Evolutionary conservation across 768 basidiomycete species (phyloP).

Genomic region (Filobasidium wieringae): DNA sequence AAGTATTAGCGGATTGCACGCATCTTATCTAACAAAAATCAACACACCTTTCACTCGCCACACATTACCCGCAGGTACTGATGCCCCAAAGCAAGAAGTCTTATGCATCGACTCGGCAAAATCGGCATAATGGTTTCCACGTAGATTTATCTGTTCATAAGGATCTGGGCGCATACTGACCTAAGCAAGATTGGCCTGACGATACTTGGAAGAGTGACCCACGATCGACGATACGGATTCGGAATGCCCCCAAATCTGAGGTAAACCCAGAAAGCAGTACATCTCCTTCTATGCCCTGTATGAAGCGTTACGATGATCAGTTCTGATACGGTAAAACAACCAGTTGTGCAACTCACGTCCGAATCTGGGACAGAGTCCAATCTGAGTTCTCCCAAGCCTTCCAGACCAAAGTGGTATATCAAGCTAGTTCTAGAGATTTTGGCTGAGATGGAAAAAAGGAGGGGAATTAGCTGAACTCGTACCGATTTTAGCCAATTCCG

Average conservation of each 20-base stretch:
- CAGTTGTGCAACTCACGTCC: background rate
- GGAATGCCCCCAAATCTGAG: slow-evolving; percentile 70
- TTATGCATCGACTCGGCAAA: slow-evolving; percentile 57
- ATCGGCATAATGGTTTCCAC: slow-evolving; percentile 49
- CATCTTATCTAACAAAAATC: background rate
- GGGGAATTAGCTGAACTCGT: slow-evolving; percentile 37
- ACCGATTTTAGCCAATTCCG: slow-evolving; percentile 71
- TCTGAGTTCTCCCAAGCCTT: slow-evolving; percentile 77
- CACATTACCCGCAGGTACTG: slow-evolving; percentile 52
- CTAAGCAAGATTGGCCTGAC: background rate
- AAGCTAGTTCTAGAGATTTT: slow-evolving; percentile 57
- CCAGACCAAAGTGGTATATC: slow-evolving; percentile 76
- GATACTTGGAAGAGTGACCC: slow-evolving; percentile 12
- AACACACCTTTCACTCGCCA: slow-evolving; percentile 71
- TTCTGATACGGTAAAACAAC: background rate
- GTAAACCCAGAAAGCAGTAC: slow-evolving; percentile 61
- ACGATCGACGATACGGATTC: slow-evolving; percentile 69
- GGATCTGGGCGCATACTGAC: slow-evolving; percentile 52
- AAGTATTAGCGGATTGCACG: background rate
- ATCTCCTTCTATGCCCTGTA: slow-evolving; percentile 61
- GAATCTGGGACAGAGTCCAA: background rate
- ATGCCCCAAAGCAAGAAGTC: slow-evolving; percentile 58
- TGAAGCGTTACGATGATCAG: background rate
- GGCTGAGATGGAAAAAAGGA: slow-evolving; percentile 12
- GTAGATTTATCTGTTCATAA: slow-evolving; percentile 47